Evolutionary conservation across 371 early-diverging fungal species (phyloP), one percentile per base, ranked within the genome.

Genomic region (Rhizopus delemar): DNA sequence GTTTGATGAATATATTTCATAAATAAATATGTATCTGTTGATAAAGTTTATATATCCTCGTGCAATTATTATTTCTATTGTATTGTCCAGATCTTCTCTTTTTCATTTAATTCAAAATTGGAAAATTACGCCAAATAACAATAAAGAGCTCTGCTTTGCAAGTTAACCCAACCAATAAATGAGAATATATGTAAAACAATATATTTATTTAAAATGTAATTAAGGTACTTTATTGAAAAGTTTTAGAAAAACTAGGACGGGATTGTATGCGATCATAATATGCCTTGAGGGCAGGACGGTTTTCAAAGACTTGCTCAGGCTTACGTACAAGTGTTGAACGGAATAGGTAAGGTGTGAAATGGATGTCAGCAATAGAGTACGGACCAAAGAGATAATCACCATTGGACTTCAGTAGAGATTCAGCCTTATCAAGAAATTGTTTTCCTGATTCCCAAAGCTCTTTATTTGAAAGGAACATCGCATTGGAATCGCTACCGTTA

Each of bases 301-400:
- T 58, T 11, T 46, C 59, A 59, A 71, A 74, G 16, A 70, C 65
- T 29, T 62, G 54, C 35, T 74, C 69, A 29, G 66, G 65, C 36
- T 58, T 61, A 11, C 66, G 64, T n/a, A 64, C 59, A 12, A 66
- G 31, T 11, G 62, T 56, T n/a, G 31, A 32, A 41, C 71, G 64
- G 41, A 43, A 54, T 46, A 74, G 59, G 56, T 65, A 66, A 51
- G 71, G 55, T 4, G 71, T 71, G 29, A 74, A 60, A 16, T 74
- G 74, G 11, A 70, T 39, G 45, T 74, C 74, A 15, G 71, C 74
- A 15, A 71, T 56, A 9, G 71, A 62, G 34, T 74, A 71, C 0
- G 57, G 38, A 34, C 67, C 74, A 53, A 66, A 63, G 8, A 74
- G 51, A 57, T 62, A 74, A 12, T 63, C 62, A 11, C 71, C 69